These are phyloP conservation scores for Stephanodiscus triporus DNA, from an alignment of 108 stramenopile genomes.

Conservation along the genomic window DNA sequence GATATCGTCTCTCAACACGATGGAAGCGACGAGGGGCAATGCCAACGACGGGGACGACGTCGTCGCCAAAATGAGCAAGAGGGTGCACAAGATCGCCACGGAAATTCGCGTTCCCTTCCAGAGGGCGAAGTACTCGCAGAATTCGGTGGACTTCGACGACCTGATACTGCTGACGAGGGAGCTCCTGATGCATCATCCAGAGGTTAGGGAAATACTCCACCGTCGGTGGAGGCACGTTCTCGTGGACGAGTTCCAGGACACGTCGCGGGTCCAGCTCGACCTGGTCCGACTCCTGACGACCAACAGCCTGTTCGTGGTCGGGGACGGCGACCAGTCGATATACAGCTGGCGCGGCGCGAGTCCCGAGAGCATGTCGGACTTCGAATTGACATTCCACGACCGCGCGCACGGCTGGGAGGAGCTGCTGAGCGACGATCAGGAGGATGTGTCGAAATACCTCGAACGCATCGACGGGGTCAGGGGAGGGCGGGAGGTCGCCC, in stretches of 20 bases:
- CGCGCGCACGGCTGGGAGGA: conserved; percentile 37
- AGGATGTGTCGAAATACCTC: conserved; percentile 26
- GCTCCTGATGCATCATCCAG: conserved; percentile 55
- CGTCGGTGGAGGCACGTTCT: conserved; percentile 78
- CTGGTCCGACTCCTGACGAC: conserved; percentile 73
- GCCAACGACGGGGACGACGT: conserved; percentile 13
- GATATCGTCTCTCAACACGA: conserved; percentile 52
- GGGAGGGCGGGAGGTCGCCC: neutral
- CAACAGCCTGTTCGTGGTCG: conserved; percentile 76
- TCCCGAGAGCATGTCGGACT: conserved; percentile 69
- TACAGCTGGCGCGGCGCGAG: conserved; percentile 87
- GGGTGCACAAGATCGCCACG: conserved; percentile 49
- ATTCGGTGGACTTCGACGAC: conserved; percentile 93
- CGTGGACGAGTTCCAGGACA: conserved; percentile 92
- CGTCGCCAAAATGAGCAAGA: conserved; percentile 22
- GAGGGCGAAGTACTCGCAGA: conserved; percentile 60
- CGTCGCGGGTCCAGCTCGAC: conserved; percentile 70
- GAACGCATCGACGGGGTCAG: conserved; percentile 12
- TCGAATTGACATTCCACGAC: conserved; percentile 58
- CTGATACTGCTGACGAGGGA: conserved; percentile 81
- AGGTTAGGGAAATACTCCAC: conserved; percentile 55
- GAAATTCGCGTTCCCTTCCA: conserved; percentile 72
- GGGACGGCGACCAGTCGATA: conserved; percentile 86
- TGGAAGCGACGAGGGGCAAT: conserved; percentile 25
- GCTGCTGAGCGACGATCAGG: conserved; percentile 13